Evolutionary conservation across 352 stramenopile species (phyloP).

Genomic region (Phytophthora agathidicida): DNA sequence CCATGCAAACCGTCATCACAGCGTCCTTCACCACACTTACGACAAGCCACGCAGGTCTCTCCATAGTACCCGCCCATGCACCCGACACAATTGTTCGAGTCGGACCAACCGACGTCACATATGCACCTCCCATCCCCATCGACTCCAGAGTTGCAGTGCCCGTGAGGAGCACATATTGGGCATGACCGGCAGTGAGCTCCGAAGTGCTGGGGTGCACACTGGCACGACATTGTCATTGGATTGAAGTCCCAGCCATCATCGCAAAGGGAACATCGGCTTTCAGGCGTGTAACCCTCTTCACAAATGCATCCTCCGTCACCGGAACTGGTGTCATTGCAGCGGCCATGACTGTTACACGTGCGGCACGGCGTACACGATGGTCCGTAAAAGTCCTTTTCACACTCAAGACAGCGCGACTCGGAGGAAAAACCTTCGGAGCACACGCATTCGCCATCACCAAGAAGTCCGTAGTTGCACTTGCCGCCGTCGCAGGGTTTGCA

Average conservation of each 20-base stretch:
- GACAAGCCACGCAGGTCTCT: conserved; percentile 70
- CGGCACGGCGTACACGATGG: conserved; percentile 77
- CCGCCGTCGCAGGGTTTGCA: conserved; percentile 85
- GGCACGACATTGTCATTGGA: conserved; percentile 85
- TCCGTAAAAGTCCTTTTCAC: conserved; percentile 72
- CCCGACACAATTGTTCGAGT: conserved; percentile 89
- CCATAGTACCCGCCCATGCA: conserved; percentile 88
- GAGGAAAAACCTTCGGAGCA: conserved; percentile 81
- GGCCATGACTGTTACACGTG: conserved; percentile 84
- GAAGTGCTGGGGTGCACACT: conserved; percentile 86
- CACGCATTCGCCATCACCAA: conserved; percentile 80
- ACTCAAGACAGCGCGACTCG: conserved; percentile 79
- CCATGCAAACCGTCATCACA: conserved; percentile 84
- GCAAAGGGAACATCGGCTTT: conserved; percentile 78
- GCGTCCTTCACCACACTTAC: conserved; percentile 77
- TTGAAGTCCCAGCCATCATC: conserved; percentile 90
- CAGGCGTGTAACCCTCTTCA: conserved; percentile 82
- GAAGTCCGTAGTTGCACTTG: conserved; percentile 78
- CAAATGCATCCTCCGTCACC: conserved; percentile 84
- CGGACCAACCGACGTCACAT: conserved; percentile 84
- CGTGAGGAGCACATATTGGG: conserved; percentile 84
- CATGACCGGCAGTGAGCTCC: conserved; percentile 79
- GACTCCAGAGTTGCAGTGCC: conserved; percentile 82
- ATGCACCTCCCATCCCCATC: conserved; percentile 87
- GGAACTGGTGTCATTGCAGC: conserved; percentile 70